These are phyloP conservation scores for Magnolia sinica DNA, from an alignment of 164 flowering plant species.

Conservation along the genomic window DNA sequence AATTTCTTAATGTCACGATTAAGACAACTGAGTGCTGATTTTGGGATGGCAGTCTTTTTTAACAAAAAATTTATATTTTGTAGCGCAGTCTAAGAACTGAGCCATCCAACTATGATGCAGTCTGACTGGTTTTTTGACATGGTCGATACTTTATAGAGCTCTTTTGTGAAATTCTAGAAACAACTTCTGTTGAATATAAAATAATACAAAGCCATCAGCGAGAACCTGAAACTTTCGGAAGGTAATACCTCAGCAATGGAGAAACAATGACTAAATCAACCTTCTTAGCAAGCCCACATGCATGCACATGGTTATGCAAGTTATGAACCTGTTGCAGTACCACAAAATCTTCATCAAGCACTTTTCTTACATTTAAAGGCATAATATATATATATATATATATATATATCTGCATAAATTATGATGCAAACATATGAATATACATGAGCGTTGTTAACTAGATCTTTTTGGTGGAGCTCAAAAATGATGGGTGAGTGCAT, in stretches of 20 bases:
- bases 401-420: neutral
- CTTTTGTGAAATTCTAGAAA: too few relatives aligned
- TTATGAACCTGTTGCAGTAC: conserved; percentile 54
- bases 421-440: neutral
- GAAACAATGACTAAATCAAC: conserved; percentile 68
- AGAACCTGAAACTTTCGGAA: neutral
- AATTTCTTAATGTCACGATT: neutral
- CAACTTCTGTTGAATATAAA: neutral
- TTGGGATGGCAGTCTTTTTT: neutral
- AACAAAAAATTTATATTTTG: neutral
- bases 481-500: neutral
- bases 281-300: conserved; percentile 47
- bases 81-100: neutral
- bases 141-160: neutral
- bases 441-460: neutral
- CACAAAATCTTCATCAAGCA: conserved; percentile 2
- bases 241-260: conserved; percentile 66
- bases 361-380: neutral
- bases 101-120: neutral
- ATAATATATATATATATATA: too few relatives aligned
- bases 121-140: neutral
- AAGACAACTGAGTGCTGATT: neutral
- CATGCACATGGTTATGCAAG: conserved; percentile 63
- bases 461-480: neutral
- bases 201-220: neutral